phyloP scores from a whole-genome alignment of 2,329 filamentous ascomycete genomes.

The Ilyonectria mors-panacis region DNA sequence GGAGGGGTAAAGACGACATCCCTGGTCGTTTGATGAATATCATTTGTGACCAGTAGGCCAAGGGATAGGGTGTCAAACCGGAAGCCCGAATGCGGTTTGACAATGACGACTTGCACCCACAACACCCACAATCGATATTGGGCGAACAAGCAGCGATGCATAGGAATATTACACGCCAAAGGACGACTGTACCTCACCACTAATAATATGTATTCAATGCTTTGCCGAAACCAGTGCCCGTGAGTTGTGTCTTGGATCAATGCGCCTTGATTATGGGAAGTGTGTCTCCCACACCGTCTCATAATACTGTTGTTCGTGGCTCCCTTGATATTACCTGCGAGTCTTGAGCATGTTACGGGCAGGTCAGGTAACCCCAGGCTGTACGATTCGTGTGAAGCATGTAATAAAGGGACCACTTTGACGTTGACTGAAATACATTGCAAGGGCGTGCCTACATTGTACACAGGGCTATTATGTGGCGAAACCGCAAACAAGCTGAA shows the following conservation, averaged over 20 bases:
- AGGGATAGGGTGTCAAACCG: neutral
- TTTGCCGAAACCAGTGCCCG: neutral
- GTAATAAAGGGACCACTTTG: neutral
- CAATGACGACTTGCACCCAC: neutral
- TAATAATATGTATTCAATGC: neutral
- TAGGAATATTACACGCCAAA: constrained; percentile 7
- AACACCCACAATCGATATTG: neutral
- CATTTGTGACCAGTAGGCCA: neutral
- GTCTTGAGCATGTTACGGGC: neutral
- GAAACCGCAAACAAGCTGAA: constrained; percentile 15
- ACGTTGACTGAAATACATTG: neutral
- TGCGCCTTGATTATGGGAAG: neutral
- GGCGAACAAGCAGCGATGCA: neutral
- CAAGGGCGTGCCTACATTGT: constrained; percentile 6
- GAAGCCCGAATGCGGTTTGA: neutral
- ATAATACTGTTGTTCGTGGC: neutral
- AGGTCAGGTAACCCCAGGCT: neutral
- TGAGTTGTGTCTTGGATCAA: neutral
- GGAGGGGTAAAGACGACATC: neutral
- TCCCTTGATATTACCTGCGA: constrained; percentile 15
- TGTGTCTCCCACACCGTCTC: neutral
- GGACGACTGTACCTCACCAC: constrained; percentile 1
- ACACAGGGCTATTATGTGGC: constrained; percentile 2
- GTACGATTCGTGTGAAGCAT: neutral
- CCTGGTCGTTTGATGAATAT: neutral